A percentile compares a stretch with the other conserved stretches of the same genome.
Evolutionary conservation across 345 rosid genomes (phyloP).

Genomic region (Gossypium sturtianum): DNA sequence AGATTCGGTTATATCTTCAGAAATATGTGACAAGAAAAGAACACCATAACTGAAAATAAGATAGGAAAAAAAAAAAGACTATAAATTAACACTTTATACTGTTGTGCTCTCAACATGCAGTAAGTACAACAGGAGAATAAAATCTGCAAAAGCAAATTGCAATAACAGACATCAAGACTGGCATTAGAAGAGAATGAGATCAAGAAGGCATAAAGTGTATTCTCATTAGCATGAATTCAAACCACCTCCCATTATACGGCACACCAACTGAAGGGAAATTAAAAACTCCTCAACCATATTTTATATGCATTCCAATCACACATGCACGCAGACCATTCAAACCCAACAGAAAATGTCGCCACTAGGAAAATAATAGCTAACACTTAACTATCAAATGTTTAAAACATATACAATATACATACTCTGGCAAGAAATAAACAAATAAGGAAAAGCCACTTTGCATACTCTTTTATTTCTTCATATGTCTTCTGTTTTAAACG

Average conservation of each 20-base stretch:
- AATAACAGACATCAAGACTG: neutral
- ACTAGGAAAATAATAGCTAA: neutral
- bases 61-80: neutral
- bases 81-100: neutral
- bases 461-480: conserved; percentile 80
- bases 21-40: conserved; percentile 63
- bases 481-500: conserved; percentile 90
- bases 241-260: neutral
- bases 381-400: neutral
- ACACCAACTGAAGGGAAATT: neutral
- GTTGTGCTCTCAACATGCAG: neutral
- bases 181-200: neutral
- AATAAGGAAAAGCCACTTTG: conserved; percentile 21
- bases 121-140: neutral
- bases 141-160: neutral
- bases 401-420: neutral
- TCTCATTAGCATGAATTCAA: neutral
- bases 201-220: neutral
- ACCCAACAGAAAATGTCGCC: neutral
- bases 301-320: neutral
- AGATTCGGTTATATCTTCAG: conserved; percentile 58
- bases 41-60: conserved; percentile 56
- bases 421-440: conserved; percentile 1
- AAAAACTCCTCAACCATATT: neutral
- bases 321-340: neutral